These are phyloP conservation scores for Nicotiana tabacum DNA, from an alignment of 257 asterid genomes.

Conservation along the genomic window DNA sequence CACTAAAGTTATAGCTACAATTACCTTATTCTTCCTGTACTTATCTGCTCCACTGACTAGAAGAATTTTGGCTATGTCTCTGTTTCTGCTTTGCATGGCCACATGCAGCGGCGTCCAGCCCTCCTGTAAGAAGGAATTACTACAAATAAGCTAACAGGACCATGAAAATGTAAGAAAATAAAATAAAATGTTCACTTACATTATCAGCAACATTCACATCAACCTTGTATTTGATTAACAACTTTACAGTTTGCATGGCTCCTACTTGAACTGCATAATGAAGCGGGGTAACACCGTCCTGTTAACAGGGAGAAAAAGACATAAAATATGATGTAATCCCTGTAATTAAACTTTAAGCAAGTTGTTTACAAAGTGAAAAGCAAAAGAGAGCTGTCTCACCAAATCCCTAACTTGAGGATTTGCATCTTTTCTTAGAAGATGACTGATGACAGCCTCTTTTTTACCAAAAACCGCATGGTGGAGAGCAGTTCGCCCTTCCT, in stretches of 20 bases:
- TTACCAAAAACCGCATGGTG: slow-evolving; percentile 81
- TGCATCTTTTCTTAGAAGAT: slow-evolving; percentile 87
- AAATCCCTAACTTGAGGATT: slow-evolving; percentile 67
- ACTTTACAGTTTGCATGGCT: slow-evolving; percentile 78
- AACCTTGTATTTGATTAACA: slow-evolving; percentile 75
- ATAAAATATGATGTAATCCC: background rate
- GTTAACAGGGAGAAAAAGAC: slow-evolving; percentile 5
- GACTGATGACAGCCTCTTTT: slow-evolving; percentile 88
- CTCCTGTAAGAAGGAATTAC: slow-evolving; percentile 37
- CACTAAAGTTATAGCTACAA: background rate
- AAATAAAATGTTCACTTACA: slow-evolving; percentile 39
- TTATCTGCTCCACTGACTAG: slow-evolving; percentile 80
- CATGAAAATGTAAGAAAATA: background rate
- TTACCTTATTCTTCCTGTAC: slow-evolving; percentile 70
- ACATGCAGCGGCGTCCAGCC: slow-evolving; percentile 96
- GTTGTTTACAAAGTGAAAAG: background rate
- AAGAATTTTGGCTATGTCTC: slow-evolving; percentile 64
- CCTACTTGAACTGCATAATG: slow-evolving; percentile 98
- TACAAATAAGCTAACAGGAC: background rate
- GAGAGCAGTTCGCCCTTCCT: slow-evolving; percentile 92
- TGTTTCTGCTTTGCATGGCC: slow-evolving; percentile 85
- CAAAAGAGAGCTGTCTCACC: slow-evolving; percentile 36
- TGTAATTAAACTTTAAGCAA: background rate
- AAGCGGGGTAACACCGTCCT: slow-evolving; percentile 90
- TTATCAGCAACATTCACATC: slow-evolving; percentile 81